These are phyloP conservation scores for Rubia tinctorum DNA, from an alignment of 305 asterid genomes.

Conservation along the genomic window DNA sequence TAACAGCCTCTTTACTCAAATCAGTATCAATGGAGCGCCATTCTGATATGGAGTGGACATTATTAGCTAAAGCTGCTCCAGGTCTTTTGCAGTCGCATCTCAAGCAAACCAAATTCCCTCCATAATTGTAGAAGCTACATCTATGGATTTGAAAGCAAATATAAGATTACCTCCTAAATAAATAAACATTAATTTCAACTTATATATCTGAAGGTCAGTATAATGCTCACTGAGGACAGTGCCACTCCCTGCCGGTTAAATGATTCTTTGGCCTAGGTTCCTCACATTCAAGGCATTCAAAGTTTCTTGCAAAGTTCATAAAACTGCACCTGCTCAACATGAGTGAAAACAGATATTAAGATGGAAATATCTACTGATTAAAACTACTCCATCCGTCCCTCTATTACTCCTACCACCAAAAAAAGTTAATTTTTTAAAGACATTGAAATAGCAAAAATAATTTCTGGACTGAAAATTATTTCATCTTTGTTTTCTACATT, in stretches of 20 bases:
- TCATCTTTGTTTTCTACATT: too few species aligned
- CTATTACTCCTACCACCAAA: too few species aligned
- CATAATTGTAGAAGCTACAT: conserved; percentile 78
- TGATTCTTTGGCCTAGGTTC: conserved; percentile 68
- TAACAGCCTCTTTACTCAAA: conserved; percentile 26
- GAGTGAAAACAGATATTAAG: not conserved
- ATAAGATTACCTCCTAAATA: not conserved
- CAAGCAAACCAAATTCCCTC: conserved; percentile 70
- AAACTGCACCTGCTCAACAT: conserved; percentile 72
- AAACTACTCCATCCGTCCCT: not conserved
- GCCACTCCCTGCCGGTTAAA: conserved; percentile 93
- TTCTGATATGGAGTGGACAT: conserved; percentile 28
- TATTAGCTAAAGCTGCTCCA: conserved; percentile 37
- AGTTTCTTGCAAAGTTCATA: conserved; percentile 93
- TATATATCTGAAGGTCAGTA: conserved; percentile 14
- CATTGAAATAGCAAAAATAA: too few species aligned
- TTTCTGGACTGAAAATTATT: too few species aligned
- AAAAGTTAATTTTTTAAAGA: too few species aligned
- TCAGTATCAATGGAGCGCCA: conserved; percentile 27
- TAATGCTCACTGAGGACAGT: conserved; percentile 79
- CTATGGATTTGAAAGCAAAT: conserved; percentile 28
- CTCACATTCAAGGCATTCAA: conserved; percentile 89
- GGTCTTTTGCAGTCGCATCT: conserved; percentile 74
- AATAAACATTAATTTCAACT: not conserved
- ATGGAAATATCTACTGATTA: not conserved